Evolutionary conservation across 2,329 filamentous ascomycete species (phyloP), one percentile per base, ranked within the genome.

Genomic region (Aspergillus glaucus): DNA sequence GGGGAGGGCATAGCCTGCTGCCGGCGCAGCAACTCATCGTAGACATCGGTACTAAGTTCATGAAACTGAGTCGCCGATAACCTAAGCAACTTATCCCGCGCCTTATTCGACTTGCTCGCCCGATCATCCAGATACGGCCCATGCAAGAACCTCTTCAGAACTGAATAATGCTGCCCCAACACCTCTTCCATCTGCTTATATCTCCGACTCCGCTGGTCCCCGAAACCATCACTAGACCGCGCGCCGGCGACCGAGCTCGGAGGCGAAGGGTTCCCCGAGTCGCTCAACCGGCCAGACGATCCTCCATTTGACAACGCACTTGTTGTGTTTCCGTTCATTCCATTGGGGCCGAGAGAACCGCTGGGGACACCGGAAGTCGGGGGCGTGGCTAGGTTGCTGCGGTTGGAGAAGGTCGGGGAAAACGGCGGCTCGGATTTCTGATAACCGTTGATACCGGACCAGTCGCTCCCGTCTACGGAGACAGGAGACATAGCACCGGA

Each of bases 31-130:
- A 97, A 77, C 72, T 98, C 93, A 70, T 98, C 93, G 71, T 87
- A 97, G 37, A 98, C 92, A 72, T 98, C 93, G 50, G 92, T 97
- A 71, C 91, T 96, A 54, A 98, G 79, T 73, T 98, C 93, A 70
- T 95, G 89, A 69, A 98, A 97, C 69, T 98, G 93, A 24, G 95
- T 88, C 1, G 86, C 78, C 1, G 91, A 95, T 45, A 98, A 79
- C 50, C 92, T 84, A 51, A 96, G 78, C 49, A 97, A 79, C 77
- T 98, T 98, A 71, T 97, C 93, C 62, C 91, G 85, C 48, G 93
- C 93, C 70, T 91, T 86, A 71, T 94, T 95, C 24, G 88, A 85
- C 45, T 85, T 85, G 44, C 85, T 85, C 43, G 80, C 79, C 63
- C 85, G 83, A 58, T 90, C 87, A 67, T 94, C 87, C 62, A 84